A percentile compares a stretch with the other conserved stretches of the same genome.
Conservation (phyloP, 768 basidiomycete species). For the Paxillus involutus region DNA sequence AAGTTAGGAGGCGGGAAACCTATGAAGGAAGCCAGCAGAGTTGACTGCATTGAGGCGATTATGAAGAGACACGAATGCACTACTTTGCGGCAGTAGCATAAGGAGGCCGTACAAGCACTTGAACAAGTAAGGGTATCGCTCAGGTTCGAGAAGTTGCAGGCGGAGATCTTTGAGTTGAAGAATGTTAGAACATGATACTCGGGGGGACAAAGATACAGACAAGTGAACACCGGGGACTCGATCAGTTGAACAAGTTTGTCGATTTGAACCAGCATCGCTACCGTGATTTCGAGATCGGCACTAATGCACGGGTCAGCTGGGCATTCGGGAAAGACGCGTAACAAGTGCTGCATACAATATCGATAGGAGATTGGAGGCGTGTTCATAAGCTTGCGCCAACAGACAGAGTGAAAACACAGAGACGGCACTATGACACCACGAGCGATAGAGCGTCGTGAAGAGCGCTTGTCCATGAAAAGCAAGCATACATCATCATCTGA, state of each 20-base stretch:
- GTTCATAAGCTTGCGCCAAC: conserved; percentile 97
- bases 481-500: not conserved
- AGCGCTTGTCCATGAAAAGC: conserved; percentile 74
- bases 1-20: conserved; percentile 24
- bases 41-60: conserved; percentile 95
- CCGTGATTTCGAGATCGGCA: conserved; percentile 96
- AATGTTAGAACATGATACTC: not conserved
- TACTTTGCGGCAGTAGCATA: conserved; percentile 96
- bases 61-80: conserved; percentile 90
- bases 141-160: conserved; percentile 93
- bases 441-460: conserved; percentile 91
- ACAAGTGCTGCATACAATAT: conserved; percentile 70
- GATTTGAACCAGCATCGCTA: conserved; percentile 90
- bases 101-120: conserved; percentile 96
- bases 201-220: conserved; percentile 43
- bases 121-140: conserved; percentile 93
- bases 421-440: conserved; percentile 99
- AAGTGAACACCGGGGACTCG: conserved; percentile 98
- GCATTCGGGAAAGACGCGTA: not conserved
- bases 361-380: conserved; percentile 92
- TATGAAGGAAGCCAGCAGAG: conserved; percentile 91
- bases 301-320: conserved; percentile 39
- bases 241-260: conserved; percentile 98
- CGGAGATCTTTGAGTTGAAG: conserved; percentile 59
- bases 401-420: conserved; percentile 95